Base-by-base conservation (phyloP, 1,284 basidiomycete species). In the Ustilago nuda region DNA sequence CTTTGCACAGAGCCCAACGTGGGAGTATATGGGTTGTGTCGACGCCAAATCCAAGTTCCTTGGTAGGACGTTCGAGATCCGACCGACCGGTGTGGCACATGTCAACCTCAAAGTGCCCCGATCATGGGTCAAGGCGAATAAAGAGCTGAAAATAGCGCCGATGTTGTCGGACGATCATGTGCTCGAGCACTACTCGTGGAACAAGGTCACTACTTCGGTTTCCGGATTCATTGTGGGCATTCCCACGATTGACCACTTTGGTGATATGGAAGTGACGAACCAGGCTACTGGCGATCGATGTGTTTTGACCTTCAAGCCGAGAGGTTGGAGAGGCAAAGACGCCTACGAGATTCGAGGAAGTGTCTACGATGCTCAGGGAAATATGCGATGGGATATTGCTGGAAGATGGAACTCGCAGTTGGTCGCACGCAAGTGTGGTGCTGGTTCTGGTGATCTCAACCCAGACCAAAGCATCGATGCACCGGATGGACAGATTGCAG, bases 401-500 rank as follows among this genome's bases (percentile, higher is more conserved):
- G 96, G 96, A 9, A 90, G 95, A 11, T 99, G 96, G 96, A 94
- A 94, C 86, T 93, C 92, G 59, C 96, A 98, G 85, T 91, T 99
- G 45, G 92, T 98, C 61, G 94, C 94, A 13, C 91, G 94, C 30
- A 89, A 90, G 41, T 56, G 61, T 15, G 92, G 91, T 7, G 89
- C 90, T 2, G 90, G 89, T 12, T 86, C 88, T 15, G 91, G 90
- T 4, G 89, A 89, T 39, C 88, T 98, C 11, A 90, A 93, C 68
- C 93, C 94, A 0, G 94, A 95, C 79, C 89, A 83, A 45, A 63
- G 68, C 23, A 64, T 82, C 12, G 54, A 66, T 52, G 64, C 53
- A 37, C 77, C 63, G 6, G 58, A 69, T 51, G 64, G 87, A 51
- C 70, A 67, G 84, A 87, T 58, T 84, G 88, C 19, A 15, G 72